These are phyloP conservation scores for Neckera pumila DNA, from an alignment of 225 moss, liverwort and hornwort species.

Conservation along the genomic window DNA sequence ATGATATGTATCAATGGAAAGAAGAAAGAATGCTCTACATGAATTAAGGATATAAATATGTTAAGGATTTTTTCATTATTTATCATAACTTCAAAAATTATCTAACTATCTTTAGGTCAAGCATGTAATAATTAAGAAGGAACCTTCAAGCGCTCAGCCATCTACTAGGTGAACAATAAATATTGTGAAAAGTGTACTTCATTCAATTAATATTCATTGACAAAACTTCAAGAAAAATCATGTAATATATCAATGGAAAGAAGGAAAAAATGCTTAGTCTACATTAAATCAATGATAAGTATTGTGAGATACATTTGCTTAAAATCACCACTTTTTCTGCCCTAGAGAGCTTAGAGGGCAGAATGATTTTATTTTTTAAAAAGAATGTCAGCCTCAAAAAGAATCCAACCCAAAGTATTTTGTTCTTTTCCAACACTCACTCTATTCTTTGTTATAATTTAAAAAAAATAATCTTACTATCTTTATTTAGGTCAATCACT, in stretches of 20 bases:
- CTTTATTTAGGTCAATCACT: too few species aligned
- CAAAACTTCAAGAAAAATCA: not conserved
- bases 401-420: too few species aligned
- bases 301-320: too few species aligned
- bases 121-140: rapidly evolving
- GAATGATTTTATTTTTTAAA: too few species aligned
- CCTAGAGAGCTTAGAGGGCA: too few species aligned
- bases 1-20: not conserved
- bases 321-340: too few species aligned
- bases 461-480: not conserved
- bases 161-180: not conserved
- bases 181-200: too few species aligned
- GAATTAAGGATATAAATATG: not conserved
- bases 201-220: not conserved
- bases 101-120: not conserved
- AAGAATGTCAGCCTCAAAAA: too few species aligned
- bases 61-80: not conserved
- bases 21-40: not conserved
- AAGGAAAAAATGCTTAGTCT: too few species aligned
- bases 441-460: not conserved
- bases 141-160: too few species aligned
- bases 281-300: too few species aligned
- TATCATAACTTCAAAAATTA: not conserved
- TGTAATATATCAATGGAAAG: not conserved
- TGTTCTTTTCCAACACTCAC: too few species aligned